Conservation (phyloP, 139 green algal genomes). For the Chlamydomonas sphaeroides region DNA sequence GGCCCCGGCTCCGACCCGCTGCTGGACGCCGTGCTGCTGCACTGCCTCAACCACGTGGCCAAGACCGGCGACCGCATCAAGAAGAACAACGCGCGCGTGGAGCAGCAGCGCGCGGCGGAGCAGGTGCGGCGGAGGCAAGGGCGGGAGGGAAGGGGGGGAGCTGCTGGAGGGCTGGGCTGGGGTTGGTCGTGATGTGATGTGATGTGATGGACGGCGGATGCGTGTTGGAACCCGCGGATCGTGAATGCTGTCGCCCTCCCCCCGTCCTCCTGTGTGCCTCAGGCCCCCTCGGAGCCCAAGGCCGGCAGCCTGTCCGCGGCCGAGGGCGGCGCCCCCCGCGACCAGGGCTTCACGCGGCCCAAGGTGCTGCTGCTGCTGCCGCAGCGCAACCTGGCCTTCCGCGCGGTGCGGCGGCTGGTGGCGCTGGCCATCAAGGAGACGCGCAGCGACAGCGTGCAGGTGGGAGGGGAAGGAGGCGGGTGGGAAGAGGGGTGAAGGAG, state of each 20-base stretch:
- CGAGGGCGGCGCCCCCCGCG: slow-evolving; percentile 52
- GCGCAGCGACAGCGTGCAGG: slow-evolving; percentile 76
- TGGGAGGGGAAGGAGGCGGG: slow-evolving; percentile 1
- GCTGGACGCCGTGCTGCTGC: slow-evolving; percentile 83
- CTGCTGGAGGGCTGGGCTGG: background rate
- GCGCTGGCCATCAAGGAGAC: slow-evolving; percentile 82
- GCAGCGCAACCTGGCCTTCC: slow-evolving; percentile 81
- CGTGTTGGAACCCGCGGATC: too few relatives aligned
- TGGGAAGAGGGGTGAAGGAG: background rate
- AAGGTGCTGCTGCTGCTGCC: slow-evolving; percentile 94
- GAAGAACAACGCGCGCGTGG: slow-evolving; percentile 78
- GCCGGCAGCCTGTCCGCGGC: background rate
- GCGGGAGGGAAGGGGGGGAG: background rate
- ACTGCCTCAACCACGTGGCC: slow-evolving; percentile 85
- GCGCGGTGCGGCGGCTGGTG: slow-evolving; percentile 74
- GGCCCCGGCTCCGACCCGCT: slow-evolving; percentile 41
- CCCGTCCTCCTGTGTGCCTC: too few relatives aligned
- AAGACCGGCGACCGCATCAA: slow-evolving; percentile 85
- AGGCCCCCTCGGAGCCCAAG: too few relatives aligned
- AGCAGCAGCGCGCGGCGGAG: background rate
- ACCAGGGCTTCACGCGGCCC: slow-evolving; percentile 86
- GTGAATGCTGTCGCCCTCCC: too few relatives aligned
- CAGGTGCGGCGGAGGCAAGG: background rate
- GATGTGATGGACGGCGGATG: too few relatives aligned
- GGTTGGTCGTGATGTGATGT: too few relatives aligned